These are phyloP conservation scores for Cryptococcus sp. DNA, from an alignment of 1,284 basidiomycete species.

Conservation along the genomic window DNA sequence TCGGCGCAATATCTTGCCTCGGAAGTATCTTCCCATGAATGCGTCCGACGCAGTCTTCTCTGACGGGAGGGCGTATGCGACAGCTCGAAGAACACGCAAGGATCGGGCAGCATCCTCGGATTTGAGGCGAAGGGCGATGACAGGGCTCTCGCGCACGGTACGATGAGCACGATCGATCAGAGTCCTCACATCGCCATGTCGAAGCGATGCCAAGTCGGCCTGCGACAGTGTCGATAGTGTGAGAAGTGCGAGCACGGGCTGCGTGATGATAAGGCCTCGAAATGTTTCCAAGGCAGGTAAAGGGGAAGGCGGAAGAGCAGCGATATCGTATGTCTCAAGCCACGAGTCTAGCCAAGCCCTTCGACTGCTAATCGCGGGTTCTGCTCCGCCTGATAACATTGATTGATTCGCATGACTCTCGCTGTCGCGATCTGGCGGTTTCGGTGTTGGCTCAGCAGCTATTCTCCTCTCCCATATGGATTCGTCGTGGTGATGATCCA, in stretches of 20 bases:
- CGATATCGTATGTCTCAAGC: slow-evolving; percentile 15
- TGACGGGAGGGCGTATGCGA: slow-evolving; percentile 14
- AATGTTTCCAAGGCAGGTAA: slow-evolving; percentile 23
- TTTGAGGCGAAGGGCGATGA: slow-evolving; percentile 7
- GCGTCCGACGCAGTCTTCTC: slow-evolving; percentile 2
- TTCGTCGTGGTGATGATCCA: background rate
- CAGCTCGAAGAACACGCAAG: slow-evolving; percentile 13
- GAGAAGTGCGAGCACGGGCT: slow-evolving; percentile 21
- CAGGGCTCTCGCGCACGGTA: slow-evolving; percentile 6
- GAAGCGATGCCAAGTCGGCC: slow-evolving; percentile 46
- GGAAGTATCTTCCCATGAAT: slow-evolving; percentile 13
- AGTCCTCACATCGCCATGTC: slow-evolving; percentile 10
- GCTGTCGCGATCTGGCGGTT: background rate
- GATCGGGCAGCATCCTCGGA: slow-evolving; percentile 11
- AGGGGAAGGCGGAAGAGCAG: slow-evolving; percentile 19
- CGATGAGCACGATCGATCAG: slow-evolving; percentile 5
- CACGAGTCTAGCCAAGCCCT: slow-evolving; percentile 15
- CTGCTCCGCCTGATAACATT: background rate
- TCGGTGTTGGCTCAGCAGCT: background rate
- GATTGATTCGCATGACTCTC: background rate
- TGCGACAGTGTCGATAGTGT: slow-evolving; percentile 25
- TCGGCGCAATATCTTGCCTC: slow-evolving; percentile 8
- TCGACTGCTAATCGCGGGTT: background rate
- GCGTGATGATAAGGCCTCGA: slow-evolving; percentile 18
- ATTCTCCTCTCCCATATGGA: background rate